These are phyloP conservation scores for Mycena floridula DNA, from an alignment of 768 basidiomycete species.

Conservation along the genomic window DNA sequence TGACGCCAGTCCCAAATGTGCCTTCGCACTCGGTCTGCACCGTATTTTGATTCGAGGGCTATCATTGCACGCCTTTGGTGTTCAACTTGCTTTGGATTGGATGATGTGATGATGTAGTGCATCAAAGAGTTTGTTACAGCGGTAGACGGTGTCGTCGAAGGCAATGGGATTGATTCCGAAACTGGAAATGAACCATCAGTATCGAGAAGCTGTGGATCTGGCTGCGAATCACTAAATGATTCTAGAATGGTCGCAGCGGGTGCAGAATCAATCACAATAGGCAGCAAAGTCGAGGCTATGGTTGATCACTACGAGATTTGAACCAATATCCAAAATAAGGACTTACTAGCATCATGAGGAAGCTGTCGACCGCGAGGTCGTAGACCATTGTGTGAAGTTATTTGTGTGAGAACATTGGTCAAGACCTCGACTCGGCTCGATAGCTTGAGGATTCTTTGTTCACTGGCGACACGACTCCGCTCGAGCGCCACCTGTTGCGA, in stretches of 20 bases:
- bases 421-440: neutral
- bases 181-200: neutral
- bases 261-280: no score
- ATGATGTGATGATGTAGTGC: neutral
- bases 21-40: neutral
- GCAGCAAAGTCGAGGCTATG: no score
- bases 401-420: neutral
- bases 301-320: no score
- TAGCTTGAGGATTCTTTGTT: no score
- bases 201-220: neutral
- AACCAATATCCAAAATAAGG: no score
- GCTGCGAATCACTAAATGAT: neutral
- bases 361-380: no score
- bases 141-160: neutral
- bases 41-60: neutral
- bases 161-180: neutral
- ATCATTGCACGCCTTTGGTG: neutral
- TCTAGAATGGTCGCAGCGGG: neutral
- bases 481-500: no score
- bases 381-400: neutral
- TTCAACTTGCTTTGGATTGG: neutral
- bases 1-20: neutral
- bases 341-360: no score
- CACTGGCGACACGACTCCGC: no score
- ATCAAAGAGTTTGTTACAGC: neutral